Evolutionary conservation across 1,284 basidiomycete genomes (phyloP), one percentile per base, ranked within the genome.

Genomic region (Vanrija sp.): DNA sequence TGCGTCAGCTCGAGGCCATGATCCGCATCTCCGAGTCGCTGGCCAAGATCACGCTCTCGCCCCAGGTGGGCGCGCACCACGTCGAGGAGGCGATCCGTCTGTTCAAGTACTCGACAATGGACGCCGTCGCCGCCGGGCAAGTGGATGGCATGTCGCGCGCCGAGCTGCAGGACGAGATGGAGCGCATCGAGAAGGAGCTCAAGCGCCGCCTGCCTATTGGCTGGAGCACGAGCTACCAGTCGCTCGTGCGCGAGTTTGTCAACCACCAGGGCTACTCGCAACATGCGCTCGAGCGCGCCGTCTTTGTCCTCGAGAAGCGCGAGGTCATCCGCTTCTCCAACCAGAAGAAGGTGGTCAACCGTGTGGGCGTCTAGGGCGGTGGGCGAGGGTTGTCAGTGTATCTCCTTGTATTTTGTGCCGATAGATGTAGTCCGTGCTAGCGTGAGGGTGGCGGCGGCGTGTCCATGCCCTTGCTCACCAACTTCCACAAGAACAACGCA

Each of bases 41-140:
- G 16, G 94, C 95, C 28, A 99, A 98, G 74, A 84, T 98, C 76
- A 93, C 91, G 0, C 82, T 99, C 19, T 87, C 87, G 2, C 83
- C 91, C 0, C 83, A 86, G 4, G 96, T 98, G 5, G 85, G 87
- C 65, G 87, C 88, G 56, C 88, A 97, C 73, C 95, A 98, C 66
- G 96, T 98, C 38, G 94, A 98, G 73, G 96, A 99, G 76, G 91
- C 96, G 6, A 98, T 98, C 69, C 86, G 96, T 6, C 79, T 99
- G 25, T 99, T 99, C 86, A 97, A 96, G 68, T 96, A 88, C 78
- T 97, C 93, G 16, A 99, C 96, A 1, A 98, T 98, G 95, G 92
- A 98, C 74, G 96, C 96, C 23, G 94, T 98, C 25, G 90, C 91
- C 25, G 92, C 94, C 6, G 82, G 82, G n/a, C 73, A 76, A 38